These are phyloP conservation scores for Colletotrichum lupini DNA, from an alignment of 2,329 filamentous ascomycete genomes.

Conservation along the genomic window DNA sequence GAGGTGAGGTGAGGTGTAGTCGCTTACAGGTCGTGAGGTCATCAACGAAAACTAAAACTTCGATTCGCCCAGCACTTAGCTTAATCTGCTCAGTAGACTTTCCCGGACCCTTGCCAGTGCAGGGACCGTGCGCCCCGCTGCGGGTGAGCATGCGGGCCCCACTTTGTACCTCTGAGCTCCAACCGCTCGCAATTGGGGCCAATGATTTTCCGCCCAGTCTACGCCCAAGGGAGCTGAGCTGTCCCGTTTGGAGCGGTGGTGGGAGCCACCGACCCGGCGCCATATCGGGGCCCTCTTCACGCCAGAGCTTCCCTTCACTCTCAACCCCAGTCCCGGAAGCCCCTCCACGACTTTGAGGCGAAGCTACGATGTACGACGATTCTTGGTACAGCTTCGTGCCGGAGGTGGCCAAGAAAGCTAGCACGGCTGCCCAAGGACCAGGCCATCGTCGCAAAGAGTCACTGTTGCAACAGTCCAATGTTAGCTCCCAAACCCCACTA, in stretches of 20 bases:
- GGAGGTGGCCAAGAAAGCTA: slow-evolving; percentile 64
- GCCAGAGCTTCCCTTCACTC: slow-evolving; percentile 7
- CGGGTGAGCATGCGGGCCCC: slow-evolving; percentile 15
- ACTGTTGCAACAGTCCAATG: slow-evolving; percentile 74
- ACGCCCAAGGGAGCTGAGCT: slow-evolving; percentile 10
- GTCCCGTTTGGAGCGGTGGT: slow-evolving; percentile 1
- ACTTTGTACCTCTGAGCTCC: not conserved
- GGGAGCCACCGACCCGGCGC: slow-evolving; percentile 16
- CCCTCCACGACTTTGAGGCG: not conserved
- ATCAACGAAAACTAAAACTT: slow-evolving; percentile 35
- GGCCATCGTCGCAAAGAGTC: slow-evolving; percentile 76
- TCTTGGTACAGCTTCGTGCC: slow-evolving; percentile 85
- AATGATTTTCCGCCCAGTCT: slow-evolving; percentile 35
- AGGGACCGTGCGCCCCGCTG: slow-evolving; percentile 32
- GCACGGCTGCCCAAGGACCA: slow-evolving; percentile 54
- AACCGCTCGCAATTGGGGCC: slow-evolving; percentile 16
- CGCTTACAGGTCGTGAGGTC: slow-evolving; percentile 37
- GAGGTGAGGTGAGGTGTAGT: slow-evolving; percentile 12
- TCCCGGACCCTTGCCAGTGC: slow-evolving; percentile 21
- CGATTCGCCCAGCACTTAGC: slow-evolving; percentile 32
- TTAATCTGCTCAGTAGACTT: slow-evolving; percentile 20
- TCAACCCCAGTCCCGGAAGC: not conserved
- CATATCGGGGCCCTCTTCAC: slow-evolving; percentile 7
- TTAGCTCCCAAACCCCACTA: slow-evolving; percentile 48
- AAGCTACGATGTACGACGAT: slow-evolving; percentile 78